phyloP scores from a whole-genome alignment of 306 rosid genomes.

The Clitoria ternatea region DNA sequence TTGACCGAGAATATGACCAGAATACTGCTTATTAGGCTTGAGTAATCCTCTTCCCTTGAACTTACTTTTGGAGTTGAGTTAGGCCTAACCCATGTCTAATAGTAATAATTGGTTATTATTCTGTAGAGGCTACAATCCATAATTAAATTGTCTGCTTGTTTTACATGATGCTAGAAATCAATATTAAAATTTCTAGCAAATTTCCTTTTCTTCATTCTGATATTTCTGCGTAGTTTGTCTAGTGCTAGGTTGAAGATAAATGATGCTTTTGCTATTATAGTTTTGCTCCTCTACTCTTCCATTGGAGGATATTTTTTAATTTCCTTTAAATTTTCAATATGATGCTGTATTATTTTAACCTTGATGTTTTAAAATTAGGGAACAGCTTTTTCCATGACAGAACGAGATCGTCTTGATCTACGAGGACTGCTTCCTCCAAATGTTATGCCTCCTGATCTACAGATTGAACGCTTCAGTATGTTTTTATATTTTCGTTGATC shows the following conservation, averaged over 20 bases:
- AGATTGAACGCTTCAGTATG: slow-evolving; percentile 94
- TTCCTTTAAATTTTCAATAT: neutral
- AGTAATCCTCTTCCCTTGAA: no score
- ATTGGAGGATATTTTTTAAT: neutral
- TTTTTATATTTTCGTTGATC: neutral
- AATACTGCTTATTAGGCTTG: no score
- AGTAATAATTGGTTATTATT: neutral
- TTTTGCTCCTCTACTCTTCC: neutral
- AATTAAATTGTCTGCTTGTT: neutral
- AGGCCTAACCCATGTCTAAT: neutral
- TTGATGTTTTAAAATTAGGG: slow-evolving; percentile 53
- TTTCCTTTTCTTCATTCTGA: slow-evolving; percentile 10
- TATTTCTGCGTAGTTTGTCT: slow-evolving; percentile 11
- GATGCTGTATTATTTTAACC: slow-evolving; percentile 21
- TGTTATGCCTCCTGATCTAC: slow-evolving; percentile 87
- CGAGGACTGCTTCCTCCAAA: slow-evolving; percentile 98
- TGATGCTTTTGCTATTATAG: slow-evolving; percentile 13
- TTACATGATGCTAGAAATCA: slow-evolving; percentile 2
- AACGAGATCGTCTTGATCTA: slow-evolving; percentile 97
- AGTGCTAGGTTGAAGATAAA: neutral
- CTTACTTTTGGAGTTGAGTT: neutral
- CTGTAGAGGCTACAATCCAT: neutral
- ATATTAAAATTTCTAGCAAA: neutral
- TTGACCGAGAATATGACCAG: no score
- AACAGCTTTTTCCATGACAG: slow-evolving; percentile 92